Percentiles rank a stretch among this genome's conserved stretches.
Conservation (phyloP, 495 filamentous ascomycete species). For the Amniculicola lignicola region DNA sequence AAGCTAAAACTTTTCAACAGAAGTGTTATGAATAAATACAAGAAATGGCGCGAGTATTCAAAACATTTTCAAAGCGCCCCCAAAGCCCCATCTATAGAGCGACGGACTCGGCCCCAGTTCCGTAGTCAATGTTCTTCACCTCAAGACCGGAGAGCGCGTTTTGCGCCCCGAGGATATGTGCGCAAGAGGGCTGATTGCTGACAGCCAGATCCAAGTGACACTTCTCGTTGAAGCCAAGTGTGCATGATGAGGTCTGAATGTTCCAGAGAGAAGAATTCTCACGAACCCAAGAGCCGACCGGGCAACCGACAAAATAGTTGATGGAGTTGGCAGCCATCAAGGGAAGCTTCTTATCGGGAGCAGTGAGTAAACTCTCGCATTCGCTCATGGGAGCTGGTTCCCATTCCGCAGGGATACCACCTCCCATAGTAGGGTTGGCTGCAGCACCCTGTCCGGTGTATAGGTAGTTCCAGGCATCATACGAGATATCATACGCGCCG, state of each 20-base stretch:
- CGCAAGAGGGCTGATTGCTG: slow-evolving; percentile 27
- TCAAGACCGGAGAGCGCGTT: not conserved
- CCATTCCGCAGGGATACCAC: slow-evolving; percentile 18
- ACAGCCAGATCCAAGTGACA: slow-evolving; percentile 19
- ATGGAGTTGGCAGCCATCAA: slow-evolving; percentile 29
- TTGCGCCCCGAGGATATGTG: slow-evolving; percentile 22
- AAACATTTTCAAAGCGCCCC: no score
- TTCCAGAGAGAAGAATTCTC: slow-evolving; percentile 20
- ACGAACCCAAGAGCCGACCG: slow-evolving; percentile 9
- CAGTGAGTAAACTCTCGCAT: slow-evolving; percentile 13
- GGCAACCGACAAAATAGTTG: slow-evolving; percentile 19
- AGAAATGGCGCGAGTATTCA: no score
- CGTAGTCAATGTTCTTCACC: slow-evolving; percentile 10
- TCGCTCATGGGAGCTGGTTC: slow-evolving; percentile 7
- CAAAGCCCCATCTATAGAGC: not conserved
- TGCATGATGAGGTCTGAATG: slow-evolving; percentile 25
- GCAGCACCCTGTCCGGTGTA: slow-evolving; percentile 11
- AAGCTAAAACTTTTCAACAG: no score
- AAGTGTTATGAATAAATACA: no score
- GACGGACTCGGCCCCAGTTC: slow-evolving; percentile 1
- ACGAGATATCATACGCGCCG: slow-evolving; percentile 27
- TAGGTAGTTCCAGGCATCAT: slow-evolving; percentile 32
- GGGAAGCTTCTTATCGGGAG: slow-evolving; percentile 20
- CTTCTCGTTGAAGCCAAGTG: slow-evolving; percentile 21
- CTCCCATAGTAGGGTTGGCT: slow-evolving; percentile 12